Conservation (phyloP, 208 protist genomes). For the Endotrypanum monterogeii region DNA sequence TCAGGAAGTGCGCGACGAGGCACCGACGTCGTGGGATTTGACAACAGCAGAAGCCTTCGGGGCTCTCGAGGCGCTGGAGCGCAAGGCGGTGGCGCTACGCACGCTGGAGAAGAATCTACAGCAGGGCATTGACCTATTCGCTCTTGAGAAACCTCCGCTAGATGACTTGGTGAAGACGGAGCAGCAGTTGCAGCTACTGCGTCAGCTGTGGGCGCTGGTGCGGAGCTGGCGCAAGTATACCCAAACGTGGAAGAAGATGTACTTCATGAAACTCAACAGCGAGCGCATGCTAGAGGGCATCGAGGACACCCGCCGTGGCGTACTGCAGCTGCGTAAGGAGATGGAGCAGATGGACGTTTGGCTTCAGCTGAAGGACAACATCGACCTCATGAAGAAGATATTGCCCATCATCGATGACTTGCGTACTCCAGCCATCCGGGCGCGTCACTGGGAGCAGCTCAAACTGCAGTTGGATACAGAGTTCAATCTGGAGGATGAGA, state of each 20-base stretch:
- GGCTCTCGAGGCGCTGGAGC: conserved; percentile 75
- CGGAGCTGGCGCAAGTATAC: conserved; percentile 92
- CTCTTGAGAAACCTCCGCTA: conserved; percentile 90
- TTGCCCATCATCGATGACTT: conserved; percentile 97
- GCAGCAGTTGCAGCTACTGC: conserved; percentile 84
- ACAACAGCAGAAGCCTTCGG: conserved; percentile 81
- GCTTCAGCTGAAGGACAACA: conserved; percentile 92
- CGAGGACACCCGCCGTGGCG: conserved; percentile 76
- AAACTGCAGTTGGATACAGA: conserved; percentile 90
- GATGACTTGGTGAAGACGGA: conserved; percentile 91
- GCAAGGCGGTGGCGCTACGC: conserved; percentile 71
- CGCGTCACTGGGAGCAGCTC: conserved; percentile 94
- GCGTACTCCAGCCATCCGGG: conserved; percentile 93
- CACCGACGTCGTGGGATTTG: conserved; percentile 69
- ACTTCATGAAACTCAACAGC: conserved; percentile 92
- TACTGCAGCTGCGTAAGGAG: conserved; percentile 89
- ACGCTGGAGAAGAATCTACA: conserved; percentile 79
- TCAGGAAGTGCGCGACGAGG: conserved; percentile 88
- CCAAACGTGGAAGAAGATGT: conserved; percentile 86
- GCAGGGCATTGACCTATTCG: conserved; percentile 96
- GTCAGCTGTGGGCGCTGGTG: conserved; percentile 91
- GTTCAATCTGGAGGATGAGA: conserved; percentile 92
- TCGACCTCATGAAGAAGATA: conserved; percentile 95
- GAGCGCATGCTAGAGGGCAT: conserved; percentile 94
- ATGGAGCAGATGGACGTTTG: conserved; percentile 94